Evolutionary conservation across 257 asterid genomes (phyloP).

Genomic region (Perilla frutescens): DNA sequence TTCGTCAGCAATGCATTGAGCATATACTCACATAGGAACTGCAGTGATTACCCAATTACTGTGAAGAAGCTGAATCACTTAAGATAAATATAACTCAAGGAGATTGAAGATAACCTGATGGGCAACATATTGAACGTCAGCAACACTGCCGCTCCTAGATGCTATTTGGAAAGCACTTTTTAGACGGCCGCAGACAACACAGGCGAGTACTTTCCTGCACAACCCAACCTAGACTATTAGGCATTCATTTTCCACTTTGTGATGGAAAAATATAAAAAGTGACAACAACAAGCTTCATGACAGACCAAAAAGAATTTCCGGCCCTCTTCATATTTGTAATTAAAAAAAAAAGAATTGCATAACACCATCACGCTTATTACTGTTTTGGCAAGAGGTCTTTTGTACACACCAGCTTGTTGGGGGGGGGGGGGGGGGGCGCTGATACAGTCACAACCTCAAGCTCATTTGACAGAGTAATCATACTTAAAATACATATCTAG

Average conservation of each 20-base stretch:
- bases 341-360: neutral
- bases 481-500: neutral
- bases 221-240: constrained; percentile 37
- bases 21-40: neutral
- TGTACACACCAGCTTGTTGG: neutral
- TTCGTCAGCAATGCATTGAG: constrained; percentile 7
- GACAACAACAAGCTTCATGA: constrained; percentile 15
- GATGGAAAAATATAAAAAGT: neutral
- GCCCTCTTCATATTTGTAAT: constrained; percentile 10
- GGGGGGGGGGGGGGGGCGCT: neutral
- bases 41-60: neutral
- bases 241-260: constrained; percentile 29
- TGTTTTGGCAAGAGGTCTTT: neutral
- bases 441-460: constrained; percentile 20
- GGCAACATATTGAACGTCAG: constrained; percentile 98
- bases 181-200: constrained; percentile 97
- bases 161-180: constrained; percentile 99
- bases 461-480: constrained; percentile 8
- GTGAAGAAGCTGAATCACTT: constrained; percentile 6
- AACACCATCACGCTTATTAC: constrained; percentile 1
- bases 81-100: constrained; percentile 8
- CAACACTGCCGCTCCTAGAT: constrained; percentile 96
- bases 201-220: constrained; percentile 94
- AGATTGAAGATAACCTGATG: constrained; percentile 73
- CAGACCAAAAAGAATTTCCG: constrained; percentile 3